Evolutionary conservation across 306 rosid genomes (phyloP).

Genomic region (Senna tora): DNA sequence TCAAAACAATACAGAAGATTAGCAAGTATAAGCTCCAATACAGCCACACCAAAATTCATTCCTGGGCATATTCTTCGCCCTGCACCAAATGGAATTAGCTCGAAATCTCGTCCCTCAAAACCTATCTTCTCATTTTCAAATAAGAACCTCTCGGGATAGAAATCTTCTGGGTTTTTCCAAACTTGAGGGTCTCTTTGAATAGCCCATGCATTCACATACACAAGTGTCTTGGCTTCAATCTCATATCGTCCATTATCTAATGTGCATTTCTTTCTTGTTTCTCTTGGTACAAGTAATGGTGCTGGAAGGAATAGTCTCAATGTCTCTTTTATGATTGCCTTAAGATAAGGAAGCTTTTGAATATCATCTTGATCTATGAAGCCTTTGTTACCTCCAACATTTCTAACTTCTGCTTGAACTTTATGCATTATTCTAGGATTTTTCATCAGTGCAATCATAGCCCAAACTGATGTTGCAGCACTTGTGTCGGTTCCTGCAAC

Average conservation of each 20-base stretch:
- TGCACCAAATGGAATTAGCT: constrained; percentile 16
- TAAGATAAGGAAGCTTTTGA: neutral
- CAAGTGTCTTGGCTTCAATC: neutral
- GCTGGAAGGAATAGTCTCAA: neutral
- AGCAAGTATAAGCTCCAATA: constrained; percentile 35
- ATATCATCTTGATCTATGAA: constrained; percentile 18
- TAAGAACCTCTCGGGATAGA: neutral
- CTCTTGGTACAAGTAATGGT: constrained; percentile 15
- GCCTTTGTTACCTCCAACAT: neutral
- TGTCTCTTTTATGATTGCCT: constrained; percentile 26
- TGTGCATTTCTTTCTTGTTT: neutral
- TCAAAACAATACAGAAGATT: constrained; percentile 39
- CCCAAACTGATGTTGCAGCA: neutral
- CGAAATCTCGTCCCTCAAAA: neutral
- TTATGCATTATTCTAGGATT: constrained; percentile 8
- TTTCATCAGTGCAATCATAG: neutral
- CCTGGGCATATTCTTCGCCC: constrained; percentile 42
- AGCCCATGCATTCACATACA: constrained; percentile 25
- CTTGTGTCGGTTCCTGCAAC: too few species aligned
- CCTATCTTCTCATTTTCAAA: neutral
- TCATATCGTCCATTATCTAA: constrained; percentile 5
- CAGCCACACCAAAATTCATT: neutral
- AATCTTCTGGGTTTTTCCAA: neutral
- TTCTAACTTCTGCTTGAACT: constrained; percentile 1
- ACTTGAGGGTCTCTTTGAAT: neutral